These are phyloP conservation scores for Thoreauomyces humboldtii DNA, from an alignment of 192 early-diverging fungal genomes.

Conservation along the genomic window DNA sequence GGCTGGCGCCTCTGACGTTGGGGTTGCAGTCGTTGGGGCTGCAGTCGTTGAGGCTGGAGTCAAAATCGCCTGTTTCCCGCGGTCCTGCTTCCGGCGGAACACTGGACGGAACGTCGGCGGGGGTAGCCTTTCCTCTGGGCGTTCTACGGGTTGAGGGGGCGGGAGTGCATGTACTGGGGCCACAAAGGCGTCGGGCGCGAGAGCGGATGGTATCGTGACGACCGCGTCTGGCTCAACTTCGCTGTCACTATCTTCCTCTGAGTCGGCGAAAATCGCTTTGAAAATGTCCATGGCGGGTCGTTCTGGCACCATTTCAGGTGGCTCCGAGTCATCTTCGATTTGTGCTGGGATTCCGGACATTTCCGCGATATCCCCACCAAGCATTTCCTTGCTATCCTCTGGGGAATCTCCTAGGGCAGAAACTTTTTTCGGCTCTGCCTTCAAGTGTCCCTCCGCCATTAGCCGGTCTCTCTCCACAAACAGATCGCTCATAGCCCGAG, in stretches of 20 bases:
- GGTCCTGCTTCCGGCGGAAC: constrained; percentile 27
- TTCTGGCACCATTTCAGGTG: constrained; percentile 24
- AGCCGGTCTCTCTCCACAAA: constrained; percentile 33
- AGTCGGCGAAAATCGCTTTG: constrained; percentile 77
- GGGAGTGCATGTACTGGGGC: not conserved
- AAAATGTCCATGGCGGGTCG: constrained; percentile 83
- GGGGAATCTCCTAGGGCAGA: no score
- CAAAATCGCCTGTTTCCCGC: constrained; percentile 6
- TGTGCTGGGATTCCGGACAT: not conserved
- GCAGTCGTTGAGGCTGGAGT: not conserved
- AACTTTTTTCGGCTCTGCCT: not conserved
- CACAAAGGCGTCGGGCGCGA: not conserved
- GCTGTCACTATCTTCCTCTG: constrained; percentile 58
- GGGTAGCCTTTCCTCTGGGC: constrained; percentile 12
- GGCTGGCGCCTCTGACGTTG: not conserved
- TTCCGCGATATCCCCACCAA: not conserved
- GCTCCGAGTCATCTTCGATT: no score
- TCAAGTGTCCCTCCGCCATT: constrained; percentile 13
- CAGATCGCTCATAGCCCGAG: constrained; percentile 39
- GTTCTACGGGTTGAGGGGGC: not conserved
- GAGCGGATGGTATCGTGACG: not conserved
- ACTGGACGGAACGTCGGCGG: constrained; percentile 37
- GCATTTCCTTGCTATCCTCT: no score
- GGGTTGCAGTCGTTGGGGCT: not conserved
- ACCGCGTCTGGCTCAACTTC: not conserved